A percentile compares a stretch with the other conserved stretches of the same genome.
These are phyloP conservation scores for Komagataella pseudopastoris DNA, from an alignment of 805 yeast genomes.

Conservation along the genomic window DNA sequence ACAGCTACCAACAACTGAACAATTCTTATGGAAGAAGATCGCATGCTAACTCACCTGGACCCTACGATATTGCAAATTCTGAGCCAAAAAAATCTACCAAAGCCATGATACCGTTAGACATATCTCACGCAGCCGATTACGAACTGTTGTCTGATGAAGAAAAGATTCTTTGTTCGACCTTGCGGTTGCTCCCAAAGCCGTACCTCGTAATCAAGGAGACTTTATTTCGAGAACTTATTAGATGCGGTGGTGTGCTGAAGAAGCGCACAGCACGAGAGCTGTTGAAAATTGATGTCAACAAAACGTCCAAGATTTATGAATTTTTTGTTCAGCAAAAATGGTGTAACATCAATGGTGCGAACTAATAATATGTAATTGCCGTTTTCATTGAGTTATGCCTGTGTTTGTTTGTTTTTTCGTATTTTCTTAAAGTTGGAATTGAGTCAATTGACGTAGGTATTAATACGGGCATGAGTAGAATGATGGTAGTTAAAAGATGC, in stretches of 20 bases:
- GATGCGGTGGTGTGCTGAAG: constrained; percentile 74
- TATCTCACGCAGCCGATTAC: constrained; percentile 68
- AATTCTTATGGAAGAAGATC: constrained; percentile 5
- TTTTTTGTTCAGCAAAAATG: constrained; percentile 89
- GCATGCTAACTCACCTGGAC: constrained; percentile 6
- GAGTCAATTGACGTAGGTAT: too few relatives aligned
- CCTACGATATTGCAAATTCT: constrained; percentile 14
- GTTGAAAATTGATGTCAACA: constrained; percentile 72
- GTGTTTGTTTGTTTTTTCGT: neutral
- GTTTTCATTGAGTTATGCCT: neutral
- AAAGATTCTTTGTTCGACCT: constrained; percentile 67
- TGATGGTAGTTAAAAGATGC: too few relatives aligned
- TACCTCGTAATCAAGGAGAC: constrained; percentile 87
- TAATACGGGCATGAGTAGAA: too few relatives aligned
- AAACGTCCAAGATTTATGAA: constrained; percentile 81
- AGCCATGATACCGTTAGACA: constrained; percentile 41
- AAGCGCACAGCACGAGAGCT: constrained; percentile 78
- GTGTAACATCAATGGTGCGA: constrained; percentile 24
- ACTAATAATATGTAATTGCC: neutral
- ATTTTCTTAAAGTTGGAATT: too few relatives aligned
- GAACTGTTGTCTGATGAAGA: constrained; percentile 81
- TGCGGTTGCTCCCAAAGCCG: constrained; percentile 85
- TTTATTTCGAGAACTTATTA: constrained; percentile 73
- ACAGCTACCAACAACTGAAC: constrained; percentile 4
- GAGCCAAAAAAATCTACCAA: constrained; percentile 21